Evolutionary conservation across 257 asterid species (phyloP), one percentile per base, ranked within the genome.

Genomic region (Schizonepeta tenuifolia): DNA sequence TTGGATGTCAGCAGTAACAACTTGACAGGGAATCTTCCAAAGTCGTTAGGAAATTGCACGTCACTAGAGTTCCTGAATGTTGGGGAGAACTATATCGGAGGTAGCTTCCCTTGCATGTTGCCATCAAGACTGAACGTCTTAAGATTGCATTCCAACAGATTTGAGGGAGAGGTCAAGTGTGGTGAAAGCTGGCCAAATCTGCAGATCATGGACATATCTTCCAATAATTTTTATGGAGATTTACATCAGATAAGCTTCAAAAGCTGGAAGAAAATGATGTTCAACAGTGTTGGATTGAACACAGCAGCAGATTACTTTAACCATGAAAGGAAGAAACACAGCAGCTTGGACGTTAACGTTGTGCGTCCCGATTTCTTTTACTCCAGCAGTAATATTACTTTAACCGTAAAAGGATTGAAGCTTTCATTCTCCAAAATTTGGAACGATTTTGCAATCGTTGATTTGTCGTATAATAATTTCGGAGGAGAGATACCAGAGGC

Each of bases 141-240:
- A 2, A 75, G 79, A 9, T 55, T 85, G 47, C 78, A 71, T 11
- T 77, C 47, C 77, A 88, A 88, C 75, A 58, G 40, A 33, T 83
- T 85, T 36, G 66, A 80, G 3, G 91, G 94, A 59, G 61, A 59
- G n/a, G 41, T 82, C 4, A 15, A 2, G 17, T 83, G 92, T 51
- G 58, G 4, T 0, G 31, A 49, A 18, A 54, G 40, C 66, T 73
- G 72, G 82, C 24, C 38, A 28, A 40, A 60, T 36, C 75, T 78
- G 31, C 75, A 73, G 21, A 67, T 78, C 43, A 8, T 78, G 1
- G 78, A 78, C 2, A 36, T 72, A 59, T 22, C 78, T 61, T 17
- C 2, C 11, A 75, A 80, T 14, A 53, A 13, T 18, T 80, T 80
- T 64, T 59, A 17, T 20, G 81, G 80, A 2, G 1, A 17, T 40